phyloP scores from a whole-genome alignment of 257 asterid genomes.

The Nicotiana paniculata region DNA sequence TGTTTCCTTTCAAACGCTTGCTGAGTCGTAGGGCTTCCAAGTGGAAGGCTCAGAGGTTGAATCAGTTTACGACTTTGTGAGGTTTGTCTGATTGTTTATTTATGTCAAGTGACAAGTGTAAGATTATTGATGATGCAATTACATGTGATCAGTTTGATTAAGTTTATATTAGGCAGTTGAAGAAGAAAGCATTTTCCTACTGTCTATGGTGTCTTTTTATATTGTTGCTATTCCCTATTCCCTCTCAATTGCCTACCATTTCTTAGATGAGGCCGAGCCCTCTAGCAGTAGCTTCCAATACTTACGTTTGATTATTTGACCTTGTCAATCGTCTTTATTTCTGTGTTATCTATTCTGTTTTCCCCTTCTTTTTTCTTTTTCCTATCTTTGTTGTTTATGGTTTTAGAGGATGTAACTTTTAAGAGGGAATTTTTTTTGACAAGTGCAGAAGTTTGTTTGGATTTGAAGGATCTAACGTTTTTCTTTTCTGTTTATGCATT shows the following conservation, averaged over 20 bases:
- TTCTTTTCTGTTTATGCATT: background rate
- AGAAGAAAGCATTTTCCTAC: background rate
- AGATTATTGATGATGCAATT: background rate
- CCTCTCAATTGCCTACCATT: background rate
- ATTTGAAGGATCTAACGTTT: background rate
- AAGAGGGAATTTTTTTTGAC: no score
- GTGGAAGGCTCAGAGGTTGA: conserved; percentile 46
- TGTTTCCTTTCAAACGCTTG: conserved; percentile 51
- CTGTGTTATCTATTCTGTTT: background rate
- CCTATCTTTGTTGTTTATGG: background rate
- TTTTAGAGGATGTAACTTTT: background rate
- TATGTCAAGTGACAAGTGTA: background rate
- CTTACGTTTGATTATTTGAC: background rate
- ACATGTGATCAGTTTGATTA: background rate
- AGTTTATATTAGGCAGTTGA: background rate
- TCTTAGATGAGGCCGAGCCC: background rate
- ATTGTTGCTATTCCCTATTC: background rate
- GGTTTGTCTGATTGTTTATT: conserved; percentile 10
- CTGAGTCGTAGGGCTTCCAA: conserved; percentile 38
- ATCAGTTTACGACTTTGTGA: conserved; percentile 20
- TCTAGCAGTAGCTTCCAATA: background rate
- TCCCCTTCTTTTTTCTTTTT: background rate
- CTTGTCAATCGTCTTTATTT: background rate
- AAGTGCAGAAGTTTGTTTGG: background rate
- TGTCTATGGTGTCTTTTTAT: background rate